These are phyloP conservation scores for Cytospora schulzeri DNA, from an alignment of 2,329 filamentous ascomycete species.

Conservation along the genomic window DNA sequence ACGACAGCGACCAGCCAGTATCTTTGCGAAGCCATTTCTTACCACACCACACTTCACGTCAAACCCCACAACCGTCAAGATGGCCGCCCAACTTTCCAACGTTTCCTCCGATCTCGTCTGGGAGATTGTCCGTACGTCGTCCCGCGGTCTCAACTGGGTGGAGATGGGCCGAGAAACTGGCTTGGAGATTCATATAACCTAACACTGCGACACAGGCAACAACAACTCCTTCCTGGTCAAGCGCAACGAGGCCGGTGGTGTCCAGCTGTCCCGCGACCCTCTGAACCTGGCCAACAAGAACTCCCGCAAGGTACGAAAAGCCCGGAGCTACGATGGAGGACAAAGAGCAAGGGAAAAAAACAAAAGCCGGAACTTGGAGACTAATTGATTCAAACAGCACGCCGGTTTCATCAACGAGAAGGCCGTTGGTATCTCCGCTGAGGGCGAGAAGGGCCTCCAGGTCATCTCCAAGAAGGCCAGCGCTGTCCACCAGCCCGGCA, in stretches of 20 bases:
- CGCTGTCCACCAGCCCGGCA: slow-evolving; percentile 72
- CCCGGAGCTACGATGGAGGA: neutral
- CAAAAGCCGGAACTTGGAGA: slow-evolving; percentile 20
- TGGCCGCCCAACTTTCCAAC: slow-evolving; percentile 61
- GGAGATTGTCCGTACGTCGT: slow-evolving; percentile 87
- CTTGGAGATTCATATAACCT: slow-evolving; percentile 12
- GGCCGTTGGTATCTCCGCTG: slow-evolving; percentile 79
- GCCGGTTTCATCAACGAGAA: slow-evolving; percentile 93
- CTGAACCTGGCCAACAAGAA: slow-evolving; percentile 92
- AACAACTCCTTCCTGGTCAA: slow-evolving; percentile 93
- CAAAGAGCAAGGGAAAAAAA: neutral
- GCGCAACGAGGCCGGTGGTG: slow-evolving; percentile 76
- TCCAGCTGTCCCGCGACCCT: slow-evolving; percentile 91
- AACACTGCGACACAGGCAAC: slow-evolving; percentile 60
- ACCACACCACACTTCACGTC: slow-evolving; percentile 4
- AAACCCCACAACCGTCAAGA: slow-evolving; percentile 46
- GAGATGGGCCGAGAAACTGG: slow-evolving; percentile 7
- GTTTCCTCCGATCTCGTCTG: slow-evolving; percentile 91
- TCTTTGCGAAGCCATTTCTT: slow-evolving; percentile 19
- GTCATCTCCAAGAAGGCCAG: slow-evolving; percentile 83
- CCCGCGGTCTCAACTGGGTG: slow-evolving; percentile 1
- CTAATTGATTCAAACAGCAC: slow-evolving; percentile 61
- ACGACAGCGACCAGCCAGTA: slow-evolving; percentile 24
- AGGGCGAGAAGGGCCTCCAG: slow-evolving; percentile 77
- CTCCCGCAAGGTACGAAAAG: slow-evolving; percentile 74